A percentile compares a stretch with the other conserved stretches of the same genome.
phyloP scores from a whole-genome alignment of 1,284 basidiomycete species.

The Ceratobasidium sp. region DNA sequence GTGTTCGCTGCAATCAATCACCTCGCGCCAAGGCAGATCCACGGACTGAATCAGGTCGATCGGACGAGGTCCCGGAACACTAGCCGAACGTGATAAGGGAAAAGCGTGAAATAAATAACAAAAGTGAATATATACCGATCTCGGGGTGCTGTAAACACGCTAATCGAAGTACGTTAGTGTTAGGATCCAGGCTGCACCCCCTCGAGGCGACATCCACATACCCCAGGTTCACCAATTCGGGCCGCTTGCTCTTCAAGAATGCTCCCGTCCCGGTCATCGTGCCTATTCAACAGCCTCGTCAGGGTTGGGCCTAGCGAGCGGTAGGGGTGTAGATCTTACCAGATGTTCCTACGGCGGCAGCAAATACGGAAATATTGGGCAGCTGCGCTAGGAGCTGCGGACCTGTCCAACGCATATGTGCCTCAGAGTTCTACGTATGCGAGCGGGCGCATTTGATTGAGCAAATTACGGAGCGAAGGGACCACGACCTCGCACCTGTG shows the following conservation, averaged over 20 bases:
- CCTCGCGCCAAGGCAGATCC: slow-evolving; percentile 36
- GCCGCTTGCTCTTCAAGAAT: slow-evolving; percentile 34
- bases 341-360: slow-evolving; percentile 31
- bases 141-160: slow-evolving; percentile 38
- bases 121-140: slow-evolving; percentile 15
- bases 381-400: slow-evolving; percentile 28
- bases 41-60: slow-evolving; percentile 32
- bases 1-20: slow-evolving; percentile 31
- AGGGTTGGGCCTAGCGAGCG: not conserved
- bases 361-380: slow-evolving; percentile 23
- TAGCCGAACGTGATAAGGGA: slow-evolving; percentile 9
- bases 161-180: not conserved
- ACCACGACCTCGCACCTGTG: slow-evolving; percentile 27
- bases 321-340: not conserved
- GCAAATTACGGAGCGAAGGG: not conserved
- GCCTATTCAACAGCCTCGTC: not conserved
- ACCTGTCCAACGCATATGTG: slow-evolving; percentile 38
- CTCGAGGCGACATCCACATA: not conserved
- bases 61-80: slow-evolving; percentile 32
- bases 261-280: slow-evolving; percentile 33
- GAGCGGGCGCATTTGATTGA: not conserved
- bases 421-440: slow-evolving; percentile 29
- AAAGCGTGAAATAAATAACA: not conserved
- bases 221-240: slow-evolving; percentile 37
- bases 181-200: not conserved